Evolutionary conservation across 495 filamentous ascomycete species (phyloP), one percentile per base, ranked within the genome.

Genomic region (Hapsidospora chrysogenum): DNA sequence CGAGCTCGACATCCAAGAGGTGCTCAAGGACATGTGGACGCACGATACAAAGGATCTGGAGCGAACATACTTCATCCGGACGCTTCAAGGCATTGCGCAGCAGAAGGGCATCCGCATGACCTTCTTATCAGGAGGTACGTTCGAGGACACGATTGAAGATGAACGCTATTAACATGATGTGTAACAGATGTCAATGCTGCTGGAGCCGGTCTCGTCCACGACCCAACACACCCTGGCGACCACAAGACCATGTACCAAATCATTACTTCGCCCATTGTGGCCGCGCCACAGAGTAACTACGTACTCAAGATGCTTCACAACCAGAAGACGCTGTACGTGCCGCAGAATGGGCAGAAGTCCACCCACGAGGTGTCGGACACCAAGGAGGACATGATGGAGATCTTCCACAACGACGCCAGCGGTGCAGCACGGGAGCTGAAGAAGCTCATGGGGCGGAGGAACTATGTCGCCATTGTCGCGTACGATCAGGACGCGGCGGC

Each of bases 181-280:
- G n/a, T n/a, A n/a, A n/a, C 21, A 71, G 78, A 85, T 44, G 87
- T 95, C 54, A 85, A 85, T 54, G 78, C 74, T 54, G 85, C 79
- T 46, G 89, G 89, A 41, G 89, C 92, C 10, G 89, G 89, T 43
- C 72, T 96, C 9, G 74, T 97, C 9, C 87, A 96, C 60, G 92
- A 97, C 59, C 92, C 92, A 0, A 61, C 76, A 15, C 81, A 87
- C 52, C 87, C 86, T 1, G 67, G 65, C 14, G 85, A 94, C 58
- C 86, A 97, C 64, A 97, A 97, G 58, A 95, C 89, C 9, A 97
- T 97, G 89, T 97, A 92, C 61, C 89, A 97, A 49, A 71, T 97
- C 46, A 93, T 97, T 50, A 70, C 85, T 10, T 84, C 83, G 3
- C 74, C 83, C 20, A 80, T 96, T 45, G 87, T 96, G 38, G 92